Evolutionary conservation across 257 asterid species (phyloP).

Genomic region (Solanum chiquidenum): DNA sequence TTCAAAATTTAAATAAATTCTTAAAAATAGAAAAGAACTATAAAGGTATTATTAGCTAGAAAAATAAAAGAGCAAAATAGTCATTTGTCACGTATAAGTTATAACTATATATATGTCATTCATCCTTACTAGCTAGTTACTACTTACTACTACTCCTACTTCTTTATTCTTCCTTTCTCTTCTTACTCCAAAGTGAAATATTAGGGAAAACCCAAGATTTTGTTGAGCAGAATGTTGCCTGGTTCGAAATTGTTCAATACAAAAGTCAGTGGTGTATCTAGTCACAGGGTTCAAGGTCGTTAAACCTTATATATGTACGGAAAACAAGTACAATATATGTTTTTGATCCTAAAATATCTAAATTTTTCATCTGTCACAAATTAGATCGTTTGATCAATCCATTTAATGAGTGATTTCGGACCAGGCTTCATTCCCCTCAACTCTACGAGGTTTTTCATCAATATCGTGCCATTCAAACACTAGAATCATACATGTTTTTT

Average conservation of each 20-base stretch:
- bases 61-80: neutral
- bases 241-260: constrained; percentile 29
- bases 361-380: neutral
- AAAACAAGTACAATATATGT: neutral
- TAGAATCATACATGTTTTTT: neutral
- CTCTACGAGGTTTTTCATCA: neutral
- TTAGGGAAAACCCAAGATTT: neutral
- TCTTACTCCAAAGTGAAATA: neutral
- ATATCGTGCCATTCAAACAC: neutral
- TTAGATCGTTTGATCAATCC: neutral
- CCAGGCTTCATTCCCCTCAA: constrained; percentile 17
- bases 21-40: neutral
- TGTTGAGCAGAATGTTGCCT: constrained; percentile 45
- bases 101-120: constrained; percentile 23
- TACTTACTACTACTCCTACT: no score
- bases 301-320: neutral
- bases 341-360: neutral
- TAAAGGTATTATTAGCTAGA: neutral
- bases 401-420: neutral
- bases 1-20: neutral
- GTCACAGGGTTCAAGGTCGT: neutral
- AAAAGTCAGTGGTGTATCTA: neutral
- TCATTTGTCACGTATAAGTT: neutral
- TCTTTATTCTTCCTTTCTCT: neutral
- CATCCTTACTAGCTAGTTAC: neutral